A percentile compares a stretch with the other conserved stretches of the same genome.
Conservation (phyloP, 2,329 filamentous ascomycete genomes). For the Aspergillus puulaauensis region DNA sequence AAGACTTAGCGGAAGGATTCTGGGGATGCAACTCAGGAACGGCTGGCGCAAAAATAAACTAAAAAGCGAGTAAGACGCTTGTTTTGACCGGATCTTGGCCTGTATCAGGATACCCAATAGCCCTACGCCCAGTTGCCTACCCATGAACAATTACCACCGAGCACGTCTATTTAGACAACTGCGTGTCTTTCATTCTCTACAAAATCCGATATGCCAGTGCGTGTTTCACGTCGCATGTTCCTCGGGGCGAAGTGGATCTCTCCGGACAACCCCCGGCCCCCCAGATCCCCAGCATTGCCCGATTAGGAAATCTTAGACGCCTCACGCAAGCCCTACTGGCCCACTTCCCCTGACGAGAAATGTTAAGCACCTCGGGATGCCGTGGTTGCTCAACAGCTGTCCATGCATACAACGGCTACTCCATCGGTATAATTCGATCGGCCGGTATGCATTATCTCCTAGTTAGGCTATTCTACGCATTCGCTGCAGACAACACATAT, state of each 20-base stretch:
- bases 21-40: neutral
- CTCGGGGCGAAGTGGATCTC: neutral
- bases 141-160: too few relatives aligned
- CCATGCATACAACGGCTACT: neutral
- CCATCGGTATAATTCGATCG: neutral
- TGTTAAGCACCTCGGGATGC: slow-evolving; percentile 7
- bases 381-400: neutral
- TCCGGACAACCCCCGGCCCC: slow-evolving; percentile 1
- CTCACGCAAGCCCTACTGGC: neutral
- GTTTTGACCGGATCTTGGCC: too few relatives aligned
- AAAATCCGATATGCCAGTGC: too few relatives aligned
- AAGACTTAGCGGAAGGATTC: neutral
- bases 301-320: slow-evolving; percentile 5
- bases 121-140: too few relatives aligned
- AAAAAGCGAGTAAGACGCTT: too few relatives aligned
- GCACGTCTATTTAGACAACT: too few relatives aligned
- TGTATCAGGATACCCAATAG: too few relatives aligned
- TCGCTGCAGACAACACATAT: neutral
- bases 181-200: too few relatives aligned
- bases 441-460: neutral
- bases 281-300: slow-evolving; percentile 3
- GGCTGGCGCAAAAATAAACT: too few relatives aligned
- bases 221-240: neutral
- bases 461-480: neutral
- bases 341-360: slow-evolving; percentile 2